Base-by-base conservation (phyloP, 805 yeast genomes). In the baker's yeast (Saccharomyces cerevisiae) region DNA sequence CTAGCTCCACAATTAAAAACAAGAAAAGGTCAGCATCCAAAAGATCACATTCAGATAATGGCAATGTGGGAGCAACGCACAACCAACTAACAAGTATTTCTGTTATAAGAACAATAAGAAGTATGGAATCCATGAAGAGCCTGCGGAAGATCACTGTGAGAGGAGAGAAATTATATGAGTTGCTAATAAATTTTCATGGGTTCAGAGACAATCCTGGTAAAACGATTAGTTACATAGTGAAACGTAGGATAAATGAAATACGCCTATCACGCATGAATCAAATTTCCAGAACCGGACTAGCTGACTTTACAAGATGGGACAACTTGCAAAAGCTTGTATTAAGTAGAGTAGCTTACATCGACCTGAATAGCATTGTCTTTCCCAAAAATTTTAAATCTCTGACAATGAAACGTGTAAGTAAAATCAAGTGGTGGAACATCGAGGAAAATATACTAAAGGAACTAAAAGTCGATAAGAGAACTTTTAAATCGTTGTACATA, bases 281-380 rank as follows among this genome's bases (percentile, higher is more conserved):
- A 29, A 28, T 57, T 8, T 51, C 64, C 17, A 49, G 46, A 29
- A 48, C 29, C 48, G 55, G 59, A 8, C 32, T 62, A 3, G 62
- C 67, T 2, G 69, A 68, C 52, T 61, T 67, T 10, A 56, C 61
- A 5, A 59, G 60, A 51, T 69, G 71, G 71, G 69, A 64, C 32
- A 60, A 62, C 31, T 53, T 69, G 14, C 55, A 55, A 50, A 54
- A 51, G 26, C 47, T 69, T n/a, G 31, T 32, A 2, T 24, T 69
- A 9, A 46, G 36, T 11, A 55, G 58, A 26, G 46, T 66, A 8
- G 57, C 51, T 3, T 48, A 51, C 8, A 46, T 67, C 3, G 70
- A 65, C 53, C 58, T 67, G 24, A 66, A 65, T 21, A 57, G 57
- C 32, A 53, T 64, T 1, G 53, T 60, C 13, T 28, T 69, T 24